phyloP scores from a whole-genome alignment of 768 basidiomycete species.

The Asterophora parasitica region DNA sequence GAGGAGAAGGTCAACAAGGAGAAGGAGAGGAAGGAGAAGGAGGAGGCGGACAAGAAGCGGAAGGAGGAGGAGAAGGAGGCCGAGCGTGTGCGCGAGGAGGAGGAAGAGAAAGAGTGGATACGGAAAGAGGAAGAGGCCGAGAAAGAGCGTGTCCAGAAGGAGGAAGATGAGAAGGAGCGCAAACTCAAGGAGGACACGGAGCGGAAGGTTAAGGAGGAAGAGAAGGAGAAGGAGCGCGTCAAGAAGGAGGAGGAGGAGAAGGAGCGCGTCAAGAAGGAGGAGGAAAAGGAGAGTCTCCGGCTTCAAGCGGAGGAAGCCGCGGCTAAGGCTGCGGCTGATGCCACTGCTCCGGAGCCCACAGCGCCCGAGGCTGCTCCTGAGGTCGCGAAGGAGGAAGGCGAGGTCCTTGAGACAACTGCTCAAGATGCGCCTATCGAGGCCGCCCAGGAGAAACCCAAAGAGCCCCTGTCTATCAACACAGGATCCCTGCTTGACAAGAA shows the following conservation, averaged over 20 bases:
- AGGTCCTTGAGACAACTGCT: constrained; percentile 21
- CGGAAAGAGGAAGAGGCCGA: constrained; percentile 29
- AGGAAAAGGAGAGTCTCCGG: constrained; percentile 21
- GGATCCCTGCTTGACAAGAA: constrained; percentile 35
- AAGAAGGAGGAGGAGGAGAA: constrained; percentile 50
- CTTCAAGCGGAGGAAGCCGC: constrained; percentile 42
- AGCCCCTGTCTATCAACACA: constrained; percentile 64
- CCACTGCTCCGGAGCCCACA: constrained; percentile 28
- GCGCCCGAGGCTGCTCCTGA: constrained; percentile 22
- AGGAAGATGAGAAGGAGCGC: constrained; percentile 32
- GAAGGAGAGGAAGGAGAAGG: constrained; percentile 37
- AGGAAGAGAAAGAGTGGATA: constrained; percentile 24
- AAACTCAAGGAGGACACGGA: constrained; percentile 47
- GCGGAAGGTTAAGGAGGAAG: constrained; percentile 28
- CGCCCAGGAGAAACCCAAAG: constrained; percentile 44
- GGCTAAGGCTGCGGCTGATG: constrained; percentile 33
- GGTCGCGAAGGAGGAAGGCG: constrained; percentile 28
- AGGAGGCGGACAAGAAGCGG: constrained; percentile 28
- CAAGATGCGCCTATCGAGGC: constrained; percentile 34
- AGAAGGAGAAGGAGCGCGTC: constrained; percentile 33
- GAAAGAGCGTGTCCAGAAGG: constrained; percentile 30
- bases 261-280: constrained; percentile 37
- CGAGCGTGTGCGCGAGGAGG: constrained; percentile 31
- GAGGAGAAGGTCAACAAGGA: constrained; percentile 41
- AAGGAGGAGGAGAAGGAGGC: constrained; percentile 33